phyloP scores from a whole-genome alignment of 495 filamentous ascomycete species.

The Cercophora samala region DNA sequence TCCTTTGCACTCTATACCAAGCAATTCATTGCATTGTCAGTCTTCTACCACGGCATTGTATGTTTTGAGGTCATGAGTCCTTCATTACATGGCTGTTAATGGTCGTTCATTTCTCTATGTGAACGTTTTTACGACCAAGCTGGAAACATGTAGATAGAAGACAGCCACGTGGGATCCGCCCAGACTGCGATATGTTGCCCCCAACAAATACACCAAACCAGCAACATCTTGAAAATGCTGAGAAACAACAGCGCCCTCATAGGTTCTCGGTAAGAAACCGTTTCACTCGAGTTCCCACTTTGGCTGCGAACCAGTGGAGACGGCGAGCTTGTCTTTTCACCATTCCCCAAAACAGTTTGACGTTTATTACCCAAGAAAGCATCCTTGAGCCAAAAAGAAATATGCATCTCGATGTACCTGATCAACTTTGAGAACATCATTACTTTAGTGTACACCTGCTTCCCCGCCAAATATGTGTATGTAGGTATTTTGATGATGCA shows the following conservation, averaged over 20 bases:
- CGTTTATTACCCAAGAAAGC: neutral
- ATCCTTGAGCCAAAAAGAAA: neutral
- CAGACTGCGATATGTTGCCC: neutral
- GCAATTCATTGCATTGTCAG: neutral
- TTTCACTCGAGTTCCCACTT: slow-evolving; percentile 10
- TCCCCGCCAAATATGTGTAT: slow-evolving; percentile 9
- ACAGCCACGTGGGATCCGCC: neutral
- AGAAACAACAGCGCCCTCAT: slow-evolving; percentile 3
- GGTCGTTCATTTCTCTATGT: too few relatives aligned
- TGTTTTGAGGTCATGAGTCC: neutral
- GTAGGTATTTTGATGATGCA: neutral
- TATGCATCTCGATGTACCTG: neutral
- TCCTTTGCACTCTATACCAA: neutral
- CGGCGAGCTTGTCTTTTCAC: neutral
- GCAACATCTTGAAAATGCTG: slow-evolving; percentile 4
- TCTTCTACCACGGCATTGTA: neutral
- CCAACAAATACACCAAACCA: slow-evolving; percentile 3
- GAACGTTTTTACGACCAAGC: too few relatives aligned
- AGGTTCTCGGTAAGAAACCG: slow-evolving; percentile 5
- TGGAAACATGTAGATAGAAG: too few relatives aligned
- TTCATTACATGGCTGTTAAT: neutral
- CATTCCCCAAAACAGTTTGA: neutral
- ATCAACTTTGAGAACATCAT: neutral
- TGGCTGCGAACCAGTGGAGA: slow-evolving; percentile 1
- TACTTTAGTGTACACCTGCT: neutral